Conservation (phyloP, 2,329 filamentous ascomycete genomes). For the Rugonectria rugulosa region DNA sequence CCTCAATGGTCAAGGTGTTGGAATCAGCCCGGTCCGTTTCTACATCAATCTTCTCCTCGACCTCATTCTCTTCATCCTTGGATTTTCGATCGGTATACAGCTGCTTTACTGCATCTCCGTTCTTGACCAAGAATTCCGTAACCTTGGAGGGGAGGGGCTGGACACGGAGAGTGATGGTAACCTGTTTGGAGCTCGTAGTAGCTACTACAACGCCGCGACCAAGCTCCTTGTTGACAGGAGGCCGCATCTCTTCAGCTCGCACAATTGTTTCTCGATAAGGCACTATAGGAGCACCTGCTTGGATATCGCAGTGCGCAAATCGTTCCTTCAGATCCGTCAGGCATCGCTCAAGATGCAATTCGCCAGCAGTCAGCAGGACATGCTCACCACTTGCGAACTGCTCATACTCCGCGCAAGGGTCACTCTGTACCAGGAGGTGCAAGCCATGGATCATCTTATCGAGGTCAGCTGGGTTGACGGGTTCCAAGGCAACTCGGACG, state of each 20-base stretch:
- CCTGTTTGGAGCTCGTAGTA: slow-evolving; percentile 84
- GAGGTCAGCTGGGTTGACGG: slow-evolving; percentile 86
- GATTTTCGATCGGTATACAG: slow-evolving; percentile 75
- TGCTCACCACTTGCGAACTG: slow-evolving; percentile 93
- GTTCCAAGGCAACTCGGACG: slow-evolving; percentile 94
- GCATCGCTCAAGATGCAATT: slow-evolving; percentile 92
- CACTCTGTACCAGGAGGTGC: slow-evolving; percentile 87
- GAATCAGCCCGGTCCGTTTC: slow-evolving; percentile 67
- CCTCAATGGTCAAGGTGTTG: slow-evolving; percentile 71
- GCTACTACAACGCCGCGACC: slow-evolving; percentile 82
- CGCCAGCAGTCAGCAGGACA: slow-evolving; percentile 91
- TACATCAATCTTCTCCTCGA: slow-evolving; percentile 54
- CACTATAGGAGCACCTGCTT: slow-evolving; percentile 92
- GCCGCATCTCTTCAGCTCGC: slow-evolving; percentile 87
- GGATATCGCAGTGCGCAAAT: slow-evolving; percentile 93
- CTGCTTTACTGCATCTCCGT: slow-evolving; percentile 78
- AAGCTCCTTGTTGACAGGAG: slow-evolving; percentile 83
- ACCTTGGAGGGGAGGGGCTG: slow-evolving; percentile 79
- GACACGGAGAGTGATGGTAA: slow-evolving; percentile 79
- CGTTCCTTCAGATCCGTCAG: slow-evolving; percentile 91
- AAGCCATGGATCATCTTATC: slow-evolving; percentile 95
- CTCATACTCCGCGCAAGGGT: slow-evolving; percentile 95
- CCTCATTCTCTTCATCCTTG: slow-evolving; percentile 47
- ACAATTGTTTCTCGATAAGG: slow-evolving; percentile 95
- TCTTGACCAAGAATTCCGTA: slow-evolving; percentile 85